These are phyloP conservation scores for Zasmidium angulare DNA, from an alignment of 2,329 filamentous ascomycete species.

Conservation along the genomic window DNA sequence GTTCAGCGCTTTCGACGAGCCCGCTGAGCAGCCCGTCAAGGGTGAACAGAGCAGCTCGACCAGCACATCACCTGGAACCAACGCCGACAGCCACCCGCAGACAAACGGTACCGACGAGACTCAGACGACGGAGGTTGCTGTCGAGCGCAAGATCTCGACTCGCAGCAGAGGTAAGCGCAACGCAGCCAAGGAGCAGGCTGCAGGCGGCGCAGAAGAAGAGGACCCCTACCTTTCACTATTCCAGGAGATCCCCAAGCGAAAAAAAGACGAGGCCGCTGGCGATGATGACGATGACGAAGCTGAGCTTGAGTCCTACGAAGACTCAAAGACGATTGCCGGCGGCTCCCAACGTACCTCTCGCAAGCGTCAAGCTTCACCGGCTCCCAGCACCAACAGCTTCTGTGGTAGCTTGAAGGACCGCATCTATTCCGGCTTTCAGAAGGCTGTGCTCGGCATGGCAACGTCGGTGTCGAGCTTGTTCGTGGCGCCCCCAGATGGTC, in stretches of 20 bases:
- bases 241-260: background rate
- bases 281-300: constrained; percentile 1
- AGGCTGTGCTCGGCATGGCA: background rate
- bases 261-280: background rate
- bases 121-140: background rate
- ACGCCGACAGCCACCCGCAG: background rate
- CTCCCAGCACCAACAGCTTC: background rate
- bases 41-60: background rate
- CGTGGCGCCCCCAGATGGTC: background rate
- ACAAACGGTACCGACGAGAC: background rate
- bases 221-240: constrained; percentile 6
- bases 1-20: constrained; percentile 1
- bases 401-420: background rate
- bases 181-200: background rate
- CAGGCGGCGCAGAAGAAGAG: background rate
- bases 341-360: background rate
- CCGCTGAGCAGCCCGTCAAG: background rate
- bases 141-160: background rate
- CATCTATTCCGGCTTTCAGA: background rate
- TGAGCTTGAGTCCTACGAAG: background rate
- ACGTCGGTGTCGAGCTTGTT: background rate
- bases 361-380: background rate
- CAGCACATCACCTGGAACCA: background rate
- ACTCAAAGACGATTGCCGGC: background rate
- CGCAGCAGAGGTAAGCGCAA: background rate